Conservation (phyloP, 441 rosid species). For the Jatropha podagrica region DNA sequence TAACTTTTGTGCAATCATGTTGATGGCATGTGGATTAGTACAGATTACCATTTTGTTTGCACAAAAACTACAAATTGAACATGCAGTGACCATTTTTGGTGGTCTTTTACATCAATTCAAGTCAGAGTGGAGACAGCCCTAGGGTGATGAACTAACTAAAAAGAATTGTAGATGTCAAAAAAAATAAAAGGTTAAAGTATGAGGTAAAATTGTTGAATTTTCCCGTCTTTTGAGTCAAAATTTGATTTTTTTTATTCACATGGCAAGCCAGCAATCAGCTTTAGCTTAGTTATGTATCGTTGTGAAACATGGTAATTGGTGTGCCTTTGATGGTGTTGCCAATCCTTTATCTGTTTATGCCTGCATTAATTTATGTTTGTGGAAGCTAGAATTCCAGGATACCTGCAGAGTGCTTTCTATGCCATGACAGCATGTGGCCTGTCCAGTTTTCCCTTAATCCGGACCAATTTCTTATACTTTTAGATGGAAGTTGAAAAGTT, state of each 20-base stretch:
- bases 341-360: not conserved
- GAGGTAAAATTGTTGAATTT: not conserved
- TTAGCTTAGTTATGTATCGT: not conserved
- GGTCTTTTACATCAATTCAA: too few relatives aligned
- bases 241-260: not conserved
- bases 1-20: too few relatives aligned
- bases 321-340: not conserved
- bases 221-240: too few relatives aligned
- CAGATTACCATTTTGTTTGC: too few relatives aligned
- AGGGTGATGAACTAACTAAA: not conserved
- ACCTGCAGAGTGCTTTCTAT: not conserved
- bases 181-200: not conserved
- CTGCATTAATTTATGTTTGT: not conserved
- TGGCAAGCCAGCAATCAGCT: not conserved
- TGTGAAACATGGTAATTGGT: not conserved
- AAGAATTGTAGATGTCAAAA: not conserved
- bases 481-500: conserved; percentile 83
- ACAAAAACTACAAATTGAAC: too few relatives aligned
- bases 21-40: too few relatives aligned
- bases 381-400: not conserved
- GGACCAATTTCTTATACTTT: too few relatives aligned
- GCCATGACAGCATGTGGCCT: not conserved
- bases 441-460: not conserved
- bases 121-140: too few relatives aligned
- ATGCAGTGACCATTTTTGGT: too few relatives aligned